Evolutionary conservation across 139 green algal species (phyloP).

Genomic region (Asterochloris erici): DNA sequence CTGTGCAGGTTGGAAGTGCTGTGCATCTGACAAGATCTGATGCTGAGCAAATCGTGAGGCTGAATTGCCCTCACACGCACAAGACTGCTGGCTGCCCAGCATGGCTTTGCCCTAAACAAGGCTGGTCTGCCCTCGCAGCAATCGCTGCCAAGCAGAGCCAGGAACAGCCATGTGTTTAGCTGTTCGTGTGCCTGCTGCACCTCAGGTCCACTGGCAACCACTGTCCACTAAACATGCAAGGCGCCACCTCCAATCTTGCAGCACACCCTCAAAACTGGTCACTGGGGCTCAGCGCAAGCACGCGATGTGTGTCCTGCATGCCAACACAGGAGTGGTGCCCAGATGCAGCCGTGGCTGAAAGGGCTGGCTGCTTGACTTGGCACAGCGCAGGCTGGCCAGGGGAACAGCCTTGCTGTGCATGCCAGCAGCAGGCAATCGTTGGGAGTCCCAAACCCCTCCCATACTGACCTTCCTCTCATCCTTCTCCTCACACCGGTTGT

Average conservation of each 20-base stretch:
- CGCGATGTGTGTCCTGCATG: not conserved
- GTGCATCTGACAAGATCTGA: not conserved
- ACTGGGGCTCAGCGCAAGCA: no score
- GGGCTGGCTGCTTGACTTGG: not conserved
- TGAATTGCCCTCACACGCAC: not conserved
- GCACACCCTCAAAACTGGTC: no score
- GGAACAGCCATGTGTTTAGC: no score
- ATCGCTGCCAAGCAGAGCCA: no score
- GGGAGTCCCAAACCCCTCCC: not conserved
- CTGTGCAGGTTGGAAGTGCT: not conserved
- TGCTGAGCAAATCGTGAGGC: not conserved
- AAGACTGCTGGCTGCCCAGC: no score
- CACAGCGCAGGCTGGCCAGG: not conserved
- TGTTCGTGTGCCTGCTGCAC: no score
- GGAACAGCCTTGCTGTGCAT: not conserved
- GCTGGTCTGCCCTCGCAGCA: no score
- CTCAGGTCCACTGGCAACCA: no score
- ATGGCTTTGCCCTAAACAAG: no score
- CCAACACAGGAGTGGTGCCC: not conserved
- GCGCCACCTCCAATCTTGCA: no score
- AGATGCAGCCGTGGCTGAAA: not conserved
- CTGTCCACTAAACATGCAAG: no score
- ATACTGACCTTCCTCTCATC: not conserved
- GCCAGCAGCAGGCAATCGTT: not conserved
- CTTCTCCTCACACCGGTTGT: slow-evolving; percentile 35